A percentile compares a stretch with the other conserved stretches of the same genome.
phyloP scores from a whole-genome alignment of 2,329 filamentous ascomycete genomes.

The Amesomyces nigricolor region DNA sequence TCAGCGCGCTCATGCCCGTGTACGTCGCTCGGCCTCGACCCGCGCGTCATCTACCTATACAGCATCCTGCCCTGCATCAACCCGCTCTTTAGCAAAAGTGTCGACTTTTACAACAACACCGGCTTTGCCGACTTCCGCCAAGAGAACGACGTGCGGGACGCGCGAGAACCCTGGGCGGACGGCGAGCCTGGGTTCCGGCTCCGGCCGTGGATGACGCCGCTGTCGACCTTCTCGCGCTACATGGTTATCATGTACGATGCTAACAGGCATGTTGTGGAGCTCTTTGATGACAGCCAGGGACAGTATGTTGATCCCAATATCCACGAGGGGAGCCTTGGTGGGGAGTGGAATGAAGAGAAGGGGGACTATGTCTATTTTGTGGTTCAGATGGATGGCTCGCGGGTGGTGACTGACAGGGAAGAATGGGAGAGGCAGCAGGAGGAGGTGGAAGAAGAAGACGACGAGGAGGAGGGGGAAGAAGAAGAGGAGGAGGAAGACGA shows the following conservation, averaged over 20 bases:
- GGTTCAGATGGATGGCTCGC: background rate
- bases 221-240: background rate
- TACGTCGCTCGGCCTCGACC: constrained; percentile 18
- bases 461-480: background rate
- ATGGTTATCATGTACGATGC: constrained; percentile 28
- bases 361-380: background rate
- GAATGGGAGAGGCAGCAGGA: background rate
- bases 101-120: constrained; percentile 22
- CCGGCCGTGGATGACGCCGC: constrained; percentile 29
- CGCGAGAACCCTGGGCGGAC: constrained; percentile 20
- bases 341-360: background rate
- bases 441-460: background rate
- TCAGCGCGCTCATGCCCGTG: constrained; percentile 14
- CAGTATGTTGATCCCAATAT: background rate
- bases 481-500: constrained; percentile 3
- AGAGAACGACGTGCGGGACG: constrained; percentile 13
- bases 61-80: constrained; percentile 27
- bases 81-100: background rate
- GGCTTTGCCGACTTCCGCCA: constrained; percentile 23
- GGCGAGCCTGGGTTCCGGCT: constrained; percentile 23
- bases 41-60: constrained; percentile 27
- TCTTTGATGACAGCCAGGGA: constrained; percentile 7
- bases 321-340: background rate
- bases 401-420: background rate
- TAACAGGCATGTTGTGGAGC: constrained; percentile 24